A percentile compares a stretch with the other conserved stretches of the same genome.
Conservation (phyloP, 495 filamentous ascomycete species). For the Hypoxylon subgilvum region DNA sequence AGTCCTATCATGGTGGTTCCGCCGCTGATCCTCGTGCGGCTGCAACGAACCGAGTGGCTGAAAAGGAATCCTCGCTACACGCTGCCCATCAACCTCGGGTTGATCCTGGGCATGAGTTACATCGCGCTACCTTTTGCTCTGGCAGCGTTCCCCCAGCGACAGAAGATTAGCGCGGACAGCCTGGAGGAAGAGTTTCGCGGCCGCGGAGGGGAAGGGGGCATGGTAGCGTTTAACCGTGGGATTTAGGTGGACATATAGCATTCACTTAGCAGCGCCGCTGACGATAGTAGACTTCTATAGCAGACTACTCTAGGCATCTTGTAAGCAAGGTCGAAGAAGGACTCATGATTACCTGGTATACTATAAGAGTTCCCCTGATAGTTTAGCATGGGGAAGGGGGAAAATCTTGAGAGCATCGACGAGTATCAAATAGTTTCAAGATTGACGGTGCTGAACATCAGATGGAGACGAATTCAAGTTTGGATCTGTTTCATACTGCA, state of each 20-base stretch:
- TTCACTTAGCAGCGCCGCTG: conserved; percentile 8
- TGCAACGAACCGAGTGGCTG: conserved; percentile 80
- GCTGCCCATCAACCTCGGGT: conserved; percentile 78
- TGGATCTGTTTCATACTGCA: neutral
- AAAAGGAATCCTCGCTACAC: conserved; percentile 71
- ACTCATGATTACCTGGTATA: neutral
- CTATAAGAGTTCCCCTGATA: no score
- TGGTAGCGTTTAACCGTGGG: conserved; percentile 91
- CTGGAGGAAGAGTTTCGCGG: conserved; percentile 85
- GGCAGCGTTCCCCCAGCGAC: conserved; percentile 88
- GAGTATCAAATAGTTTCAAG: conserved; percentile 3
- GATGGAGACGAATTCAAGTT: no score
- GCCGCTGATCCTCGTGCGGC: conserved; percentile 77
- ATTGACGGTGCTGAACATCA: neutral
- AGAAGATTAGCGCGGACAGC: conserved; percentile 71
- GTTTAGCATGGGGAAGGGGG: no score
- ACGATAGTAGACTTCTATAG: neutral
- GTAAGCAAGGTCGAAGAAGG: neutral
- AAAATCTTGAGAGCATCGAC: neutral
- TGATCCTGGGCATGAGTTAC: conserved; percentile 81
- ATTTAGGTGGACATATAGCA: conserved; percentile 57
- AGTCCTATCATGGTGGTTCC: conserved; percentile 97
- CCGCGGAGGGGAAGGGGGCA: conserved; percentile 70
- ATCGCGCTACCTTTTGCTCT: conserved; percentile 86
- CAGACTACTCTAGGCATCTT: conserved; percentile 6